Percentiles rank a stretch among this genome's conserved stretches.
Conservation (phyloP, 2,329 filamentous ascomycete species). For the Beauveria sp. region DNA sequence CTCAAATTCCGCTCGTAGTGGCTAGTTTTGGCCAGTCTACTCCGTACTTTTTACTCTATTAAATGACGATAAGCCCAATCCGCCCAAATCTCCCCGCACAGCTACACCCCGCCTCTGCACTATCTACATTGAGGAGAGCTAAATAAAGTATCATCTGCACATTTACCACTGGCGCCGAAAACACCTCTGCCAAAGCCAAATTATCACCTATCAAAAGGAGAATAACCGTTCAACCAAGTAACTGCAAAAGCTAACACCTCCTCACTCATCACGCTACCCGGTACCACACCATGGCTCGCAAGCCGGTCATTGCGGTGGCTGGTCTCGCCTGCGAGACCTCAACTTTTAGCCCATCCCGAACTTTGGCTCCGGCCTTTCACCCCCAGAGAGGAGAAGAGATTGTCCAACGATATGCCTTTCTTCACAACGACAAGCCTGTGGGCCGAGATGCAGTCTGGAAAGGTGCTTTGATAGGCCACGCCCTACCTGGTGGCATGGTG, state of each 20-base stretch:
- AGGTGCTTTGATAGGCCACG: slow-evolving; percentile 44
- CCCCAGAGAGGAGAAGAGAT: slow-evolving; percentile 35
- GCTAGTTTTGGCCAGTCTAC: too few relatives aligned
- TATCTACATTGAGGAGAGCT: neutral
- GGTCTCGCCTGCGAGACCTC: slow-evolving; percentile 48
- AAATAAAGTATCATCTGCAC: neutral
- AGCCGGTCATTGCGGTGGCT: slow-evolving; percentile 40
- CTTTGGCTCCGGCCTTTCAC: slow-evolving; percentile 40
- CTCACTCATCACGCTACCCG: neutral
- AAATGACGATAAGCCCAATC: neutral
- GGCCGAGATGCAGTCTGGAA: slow-evolving; percentile 37
- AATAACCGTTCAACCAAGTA: neutral
- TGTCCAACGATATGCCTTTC: slow-evolving; percentile 36
- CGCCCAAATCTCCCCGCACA: neutral
- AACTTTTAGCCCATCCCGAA: slow-evolving; percentile 43
- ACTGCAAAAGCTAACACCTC: neutral
- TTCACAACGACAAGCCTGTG: slow-evolving; percentile 32
- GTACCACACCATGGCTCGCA: slow-evolving; percentile 11
- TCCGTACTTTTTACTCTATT: too few relatives aligned
- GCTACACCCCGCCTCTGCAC: neutral
- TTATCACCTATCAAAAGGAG: too few relatives aligned
- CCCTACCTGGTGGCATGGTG: slow-evolving; percentile 41
- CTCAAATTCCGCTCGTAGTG: too few relatives aligned
- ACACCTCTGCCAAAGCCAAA: neutral
- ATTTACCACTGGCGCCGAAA: too few relatives aligned